Evolutionary conservation across 2,329 filamentous ascomycete genomes (phyloP).

Genomic region (Sporothrix inflata): DNA sequence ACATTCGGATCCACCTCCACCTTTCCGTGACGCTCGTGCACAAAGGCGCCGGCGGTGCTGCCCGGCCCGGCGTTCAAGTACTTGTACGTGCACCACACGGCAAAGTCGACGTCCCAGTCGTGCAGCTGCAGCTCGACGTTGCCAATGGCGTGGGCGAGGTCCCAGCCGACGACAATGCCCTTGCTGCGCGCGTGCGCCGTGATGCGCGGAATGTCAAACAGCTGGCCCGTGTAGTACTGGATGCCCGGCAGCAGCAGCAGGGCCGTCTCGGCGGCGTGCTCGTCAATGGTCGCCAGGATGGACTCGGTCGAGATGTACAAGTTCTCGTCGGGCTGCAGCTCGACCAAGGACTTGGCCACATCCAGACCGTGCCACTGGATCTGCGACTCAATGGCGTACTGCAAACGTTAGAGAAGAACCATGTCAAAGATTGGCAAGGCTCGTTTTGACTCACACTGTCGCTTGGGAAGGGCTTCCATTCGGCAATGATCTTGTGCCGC

Average conservation of each 20-base stretch:
- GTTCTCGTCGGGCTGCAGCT: slow-evolving; percentile 67
- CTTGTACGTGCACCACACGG: slow-evolving; percentile 93
- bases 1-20: slow-evolving; percentile 45
- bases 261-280: slow-evolving; percentile 72
- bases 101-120: slow-evolving; percentile 90
- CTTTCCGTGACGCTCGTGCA: slow-evolving; percentile 73
- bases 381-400: slow-evolving; percentile 85
- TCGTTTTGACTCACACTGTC: slow-evolving; percentile 59
- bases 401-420: neutral
- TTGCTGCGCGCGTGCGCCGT: slow-evolving; percentile 70
- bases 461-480: slow-evolving; percentile 87
- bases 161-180: slow-evolving; percentile 62
- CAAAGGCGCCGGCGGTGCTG: slow-evolving; percentile 76
- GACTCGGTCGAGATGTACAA: slow-evolving; percentile 69
- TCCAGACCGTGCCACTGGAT: slow-evolving; percentile 70
- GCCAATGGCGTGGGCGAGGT: slow-evolving; percentile 67
- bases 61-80: slow-evolving; percentile 88
- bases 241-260: slow-evolving; percentile 82
- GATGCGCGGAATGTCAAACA: slow-evolving; percentile 80
- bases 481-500: slow-evolving; percentile 79
- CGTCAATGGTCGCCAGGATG: slow-evolving; percentile 73
- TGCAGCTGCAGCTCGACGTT: slow-evolving; percentile 80
- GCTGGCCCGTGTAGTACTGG: slow-evolving; percentile 90
- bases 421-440: neutral
- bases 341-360: slow-evolving; percentile 69